These are phyloP conservation scores for Erythrophleum ivorense DNA, from an alignment of 331 rosid genomes.

Conservation along the genomic window DNA sequence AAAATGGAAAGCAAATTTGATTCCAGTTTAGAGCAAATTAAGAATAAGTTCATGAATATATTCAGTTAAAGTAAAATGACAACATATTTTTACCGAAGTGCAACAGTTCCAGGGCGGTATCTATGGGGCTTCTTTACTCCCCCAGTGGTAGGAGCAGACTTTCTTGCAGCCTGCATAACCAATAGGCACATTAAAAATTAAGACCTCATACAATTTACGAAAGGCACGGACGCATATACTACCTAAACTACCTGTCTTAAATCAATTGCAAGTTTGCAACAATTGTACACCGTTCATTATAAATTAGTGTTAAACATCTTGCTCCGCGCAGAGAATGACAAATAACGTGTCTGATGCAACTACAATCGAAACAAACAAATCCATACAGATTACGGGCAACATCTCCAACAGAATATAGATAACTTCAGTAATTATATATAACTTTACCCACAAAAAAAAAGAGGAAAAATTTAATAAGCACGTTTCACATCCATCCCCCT, in stretches of 20 bases:
- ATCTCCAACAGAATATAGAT: not conserved
- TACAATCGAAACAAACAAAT: not conserved
- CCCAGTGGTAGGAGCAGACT: conserved; percentile 48
- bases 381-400: not conserved
- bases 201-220: conserved; percentile 9
- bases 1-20: not conserved
- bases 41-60: not conserved
- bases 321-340: not conserved
- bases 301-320: not conserved
- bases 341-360: not conserved
- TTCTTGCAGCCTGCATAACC: conserved; percentile 46
- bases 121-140: conserved; percentile 53
- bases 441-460: not conserved
- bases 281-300: not conserved
- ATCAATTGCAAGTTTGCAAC: not conserved
- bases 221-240: not conserved
- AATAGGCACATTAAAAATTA: not conserved
- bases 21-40: not conserved
- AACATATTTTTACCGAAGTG: conserved; percentile 43
- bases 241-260: not conserved
- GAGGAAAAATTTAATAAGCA: not conserved
- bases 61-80: not conserved
- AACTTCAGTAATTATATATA: no score
- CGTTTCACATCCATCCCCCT: not conserved
- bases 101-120: conserved; percentile 53